Percentiles rank a stretch among this genome's conserved stretches.
Conservation (phyloP, 257 asterid genomes). For the Nicotiana benthamiana region DNA sequence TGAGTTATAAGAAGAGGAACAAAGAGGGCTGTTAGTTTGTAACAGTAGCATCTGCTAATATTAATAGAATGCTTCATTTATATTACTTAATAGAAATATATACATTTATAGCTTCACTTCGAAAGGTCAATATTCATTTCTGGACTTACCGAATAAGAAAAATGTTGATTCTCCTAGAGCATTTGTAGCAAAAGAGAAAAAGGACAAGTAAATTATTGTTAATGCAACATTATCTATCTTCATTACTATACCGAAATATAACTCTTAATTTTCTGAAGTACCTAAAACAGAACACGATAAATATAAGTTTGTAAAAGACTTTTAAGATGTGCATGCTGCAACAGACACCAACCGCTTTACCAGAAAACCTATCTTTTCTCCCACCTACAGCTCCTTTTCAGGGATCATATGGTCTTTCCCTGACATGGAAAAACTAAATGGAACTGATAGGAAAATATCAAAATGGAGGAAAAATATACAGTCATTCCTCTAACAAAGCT, state of each 20-base stretch:
- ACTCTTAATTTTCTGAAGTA: background rate
- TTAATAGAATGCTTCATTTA: background rate
- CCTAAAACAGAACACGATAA: background rate
- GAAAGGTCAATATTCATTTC: background rate
- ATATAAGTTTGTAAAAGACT: background rate
- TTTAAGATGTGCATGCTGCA: background rate
- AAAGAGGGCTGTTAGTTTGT: background rate
- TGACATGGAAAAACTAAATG: background rate
- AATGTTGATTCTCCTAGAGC: background rate
- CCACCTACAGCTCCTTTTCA: background rate
- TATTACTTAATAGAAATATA: background rate
- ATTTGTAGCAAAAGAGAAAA: background rate
- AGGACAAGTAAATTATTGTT: background rate
- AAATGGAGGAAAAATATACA: background rate
- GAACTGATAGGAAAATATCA: background rate
- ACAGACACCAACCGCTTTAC: background rate
- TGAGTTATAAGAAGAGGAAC: background rate
- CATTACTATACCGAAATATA: background rate
- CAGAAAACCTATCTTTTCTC: background rate
- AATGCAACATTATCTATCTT: background rate
- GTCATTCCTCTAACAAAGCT: conserved; percentile 3
- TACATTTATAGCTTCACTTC: background rate
- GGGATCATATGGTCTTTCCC: background rate
- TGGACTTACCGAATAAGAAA: background rate
- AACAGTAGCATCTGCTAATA: background rate